Evolutionary conservation across 1,284 basidiomycete genomes (phyloP).

Genomic region (Leccinum pallidistipes): DNA sequence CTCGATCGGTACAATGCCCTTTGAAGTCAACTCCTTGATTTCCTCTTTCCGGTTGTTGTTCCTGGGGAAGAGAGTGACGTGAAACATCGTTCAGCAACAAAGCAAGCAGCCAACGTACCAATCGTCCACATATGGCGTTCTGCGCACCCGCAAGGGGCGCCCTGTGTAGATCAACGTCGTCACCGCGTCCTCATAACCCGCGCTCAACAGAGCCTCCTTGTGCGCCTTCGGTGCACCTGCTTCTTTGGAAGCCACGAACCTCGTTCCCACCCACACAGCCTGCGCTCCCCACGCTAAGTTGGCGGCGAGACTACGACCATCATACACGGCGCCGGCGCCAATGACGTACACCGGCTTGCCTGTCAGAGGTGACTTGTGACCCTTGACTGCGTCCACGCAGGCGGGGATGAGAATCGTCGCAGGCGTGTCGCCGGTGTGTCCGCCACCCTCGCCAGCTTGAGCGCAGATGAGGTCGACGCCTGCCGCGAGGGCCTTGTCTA

Average conservation of each 20-base stretch:
- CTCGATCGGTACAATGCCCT: slow-evolving; percentile 75
- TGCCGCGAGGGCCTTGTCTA: slow-evolving; percentile 72
- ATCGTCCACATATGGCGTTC: slow-evolving; percentile 78
- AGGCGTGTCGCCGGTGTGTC: slow-evolving; percentile 76
- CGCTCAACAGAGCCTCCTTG: slow-evolving; percentile 71
- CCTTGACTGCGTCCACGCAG: slow-evolving; percentile 79
- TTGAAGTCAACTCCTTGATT: slow-evolving; percentile 73
- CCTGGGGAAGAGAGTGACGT: slow-evolving; percentile 34
- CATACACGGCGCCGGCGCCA: slow-evolving; percentile 85
- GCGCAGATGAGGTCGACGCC: slow-evolving; percentile 90
- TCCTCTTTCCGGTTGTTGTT: slow-evolving; percentile 67
- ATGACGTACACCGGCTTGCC: slow-evolving; percentile 80
- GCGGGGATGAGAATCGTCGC: slow-evolving; percentile 81
- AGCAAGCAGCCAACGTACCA: slow-evolving; percentile 49
- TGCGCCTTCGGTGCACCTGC: slow-evolving; percentile 81
- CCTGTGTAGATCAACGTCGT: slow-evolving; percentile 87
- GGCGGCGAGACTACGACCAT: slow-evolving; percentile 84
- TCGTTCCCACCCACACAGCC: slow-evolving; percentile 77
- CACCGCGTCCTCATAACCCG: slow-evolving; percentile 70
- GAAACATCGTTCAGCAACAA: slow-evolving; percentile 2
- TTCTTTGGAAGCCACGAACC: slow-evolving; percentile 84
- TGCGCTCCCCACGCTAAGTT: slow-evolving; percentile 84
- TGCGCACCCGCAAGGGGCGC: slow-evolving; percentile 80
- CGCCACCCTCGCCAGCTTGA: slow-evolving; percentile 86
- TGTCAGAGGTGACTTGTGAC: slow-evolving; percentile 72